These are phyloP conservation scores for Carex pumila DNA, from an alignment of 176 grass and related monocot species.

Conservation along the genomic window DNA sequence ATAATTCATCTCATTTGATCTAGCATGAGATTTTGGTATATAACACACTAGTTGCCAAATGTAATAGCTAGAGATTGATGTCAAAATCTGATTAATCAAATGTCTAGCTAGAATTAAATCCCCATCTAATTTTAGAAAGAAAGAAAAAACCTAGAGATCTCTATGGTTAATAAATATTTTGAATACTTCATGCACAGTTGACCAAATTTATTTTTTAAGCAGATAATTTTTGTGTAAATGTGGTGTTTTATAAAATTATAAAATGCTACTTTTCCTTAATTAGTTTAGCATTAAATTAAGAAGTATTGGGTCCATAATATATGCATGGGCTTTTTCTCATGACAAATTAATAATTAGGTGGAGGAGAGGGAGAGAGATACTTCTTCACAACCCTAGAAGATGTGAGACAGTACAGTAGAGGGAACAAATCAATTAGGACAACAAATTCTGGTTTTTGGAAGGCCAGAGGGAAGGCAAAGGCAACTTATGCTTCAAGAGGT, in stretches of 20 bases:
- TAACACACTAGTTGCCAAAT: background rate
- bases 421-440: conserved; percentile 7
- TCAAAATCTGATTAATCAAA: too few species aligned
- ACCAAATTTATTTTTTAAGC: background rate
- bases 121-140: too few species aligned
- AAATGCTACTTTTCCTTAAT: background rate
- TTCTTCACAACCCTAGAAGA: conserved; percentile 45
- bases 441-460: conserved; percentile 62
- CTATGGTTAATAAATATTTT: background rate
- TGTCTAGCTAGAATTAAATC: too few species aligned
- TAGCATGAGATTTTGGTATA: background rate
- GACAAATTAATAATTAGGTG: conserved; percentile 30
- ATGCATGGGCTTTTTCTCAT: background rate
- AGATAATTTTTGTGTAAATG: background rate
- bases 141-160: background rate
- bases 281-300: background rate
- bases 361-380: conserved; percentile 42
- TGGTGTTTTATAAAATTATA: background rate
- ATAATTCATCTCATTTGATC: background rate
- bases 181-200: background rate
- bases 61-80: background rate
- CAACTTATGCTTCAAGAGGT: conserved; percentile 26
- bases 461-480: conserved; percentile 44
- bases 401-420: background rate
- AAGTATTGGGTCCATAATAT: too few species aligned